Evolutionary conservation across 1,284 basidiomycete genomes (phyloP), one percentile per base, ranked within the genome.

Genomic region (Rugiboletus extremiorientalis): DNA sequence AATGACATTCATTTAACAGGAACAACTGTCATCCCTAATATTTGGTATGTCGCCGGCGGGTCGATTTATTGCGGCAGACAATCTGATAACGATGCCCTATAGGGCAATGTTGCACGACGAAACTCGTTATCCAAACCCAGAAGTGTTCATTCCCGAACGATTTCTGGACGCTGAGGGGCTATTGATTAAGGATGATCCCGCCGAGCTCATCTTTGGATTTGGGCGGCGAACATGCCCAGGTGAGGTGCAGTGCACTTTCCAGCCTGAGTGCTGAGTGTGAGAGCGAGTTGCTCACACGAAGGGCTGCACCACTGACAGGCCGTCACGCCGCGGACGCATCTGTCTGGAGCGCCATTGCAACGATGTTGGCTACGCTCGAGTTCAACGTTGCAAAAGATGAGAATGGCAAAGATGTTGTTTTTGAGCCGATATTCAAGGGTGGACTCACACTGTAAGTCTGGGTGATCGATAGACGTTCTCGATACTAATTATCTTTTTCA

Each of bases 51-150:
- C 22, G 33, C 15, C 12, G 23, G 16, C 18, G 15, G n/a, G 8
- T 16, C n/a, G 12, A n/a, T 22, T 11, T 10, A 5, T 30, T 28
- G 5, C 28, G 11, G 25, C 25, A 22, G 18, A 7, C 9, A n/a
- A 14, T 23, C 28, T 54, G 11, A 45, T n/a, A n/a, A n/a, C 10
- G 9, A 23, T 16, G 18, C 38, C 10, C 14, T 20, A 11, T 36
- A 68, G 66, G 68, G 66, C 53, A 9, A 69, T 68, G 38, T 55
- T 59, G 11, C 44, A 40, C 23, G 61, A 66, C 40, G 43, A 57
- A 47, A 27, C 28, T 11, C 46, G 48, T 15, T 67, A 67, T 25
- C 63, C 67, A 0, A 31, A 63, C 30, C 41, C 63, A 25, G 34
- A 66, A 20, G 23, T 15, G 6, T 66, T 69, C 45, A 38, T 47